These are phyloP conservation scores for Achaetomium macrosporum DNA, from an alignment of 2,329 filamentous ascomycete genomes.

Conservation along the genomic window DNA sequence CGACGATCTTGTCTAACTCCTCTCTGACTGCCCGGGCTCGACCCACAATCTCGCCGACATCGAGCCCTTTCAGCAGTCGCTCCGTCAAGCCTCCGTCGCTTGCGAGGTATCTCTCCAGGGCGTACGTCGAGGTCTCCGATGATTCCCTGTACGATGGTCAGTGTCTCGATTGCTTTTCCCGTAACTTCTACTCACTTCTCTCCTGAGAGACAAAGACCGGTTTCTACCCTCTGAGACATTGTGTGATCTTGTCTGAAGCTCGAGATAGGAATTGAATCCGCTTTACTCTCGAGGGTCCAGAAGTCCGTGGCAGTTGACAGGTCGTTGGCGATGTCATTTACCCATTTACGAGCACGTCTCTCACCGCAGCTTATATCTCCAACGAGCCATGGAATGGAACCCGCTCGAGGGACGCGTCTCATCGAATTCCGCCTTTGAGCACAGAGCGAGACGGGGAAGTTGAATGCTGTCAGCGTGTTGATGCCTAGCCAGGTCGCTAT, in stretches of 20 bases:
- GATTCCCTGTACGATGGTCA: conserved; percentile 4
- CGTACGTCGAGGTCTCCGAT: conserved; percentile 8
- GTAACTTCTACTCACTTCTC: conserved; percentile 12
- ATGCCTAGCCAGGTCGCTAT: background rate
- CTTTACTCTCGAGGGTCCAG: background rate
- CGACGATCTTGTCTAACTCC: conserved; percentile 9
- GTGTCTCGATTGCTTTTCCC: background rate
- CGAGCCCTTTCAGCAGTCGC: conserved; percentile 14
- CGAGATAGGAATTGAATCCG: background rate
- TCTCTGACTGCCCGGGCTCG: conserved; percentile 9
- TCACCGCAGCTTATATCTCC: background rate
- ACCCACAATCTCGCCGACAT: background rate
- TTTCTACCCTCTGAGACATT: conserved; percentile 10
- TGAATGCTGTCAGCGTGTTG: background rate
- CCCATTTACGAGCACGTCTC: background rate
- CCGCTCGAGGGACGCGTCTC: background rate
- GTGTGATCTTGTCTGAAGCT: background rate
- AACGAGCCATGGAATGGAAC: background rate
- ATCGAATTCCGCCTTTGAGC: conserved; percentile 10
- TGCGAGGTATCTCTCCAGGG: conserved; percentile 16
- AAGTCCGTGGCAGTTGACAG: background rate
- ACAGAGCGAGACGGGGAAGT: background rate
- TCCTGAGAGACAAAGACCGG: conserved; percentile 12
- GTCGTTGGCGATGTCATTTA: background rate
- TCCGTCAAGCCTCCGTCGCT: conserved; percentile 15